Evolutionary conservation across 2,329 filamentous ascomycete species (phyloP), one percentile per base, ranked within the genome.

Genomic region (Salinomyces thailandicus): DNA sequence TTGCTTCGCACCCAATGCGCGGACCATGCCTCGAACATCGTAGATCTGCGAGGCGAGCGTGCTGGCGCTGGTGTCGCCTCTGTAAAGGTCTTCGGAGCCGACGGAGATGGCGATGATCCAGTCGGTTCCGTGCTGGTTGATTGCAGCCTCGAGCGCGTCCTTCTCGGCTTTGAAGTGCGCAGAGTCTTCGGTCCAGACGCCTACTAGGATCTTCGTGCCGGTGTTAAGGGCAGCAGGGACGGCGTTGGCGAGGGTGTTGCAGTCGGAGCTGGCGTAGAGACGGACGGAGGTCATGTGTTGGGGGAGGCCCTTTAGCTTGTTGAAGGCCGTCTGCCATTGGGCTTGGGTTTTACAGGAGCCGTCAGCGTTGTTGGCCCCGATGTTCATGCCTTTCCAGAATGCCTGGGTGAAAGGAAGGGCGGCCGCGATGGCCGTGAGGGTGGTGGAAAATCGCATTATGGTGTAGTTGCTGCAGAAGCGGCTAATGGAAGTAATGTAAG

Each of bases 61-160:
- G 22, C 47, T 51, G 4, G 64, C 61, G 17, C 49, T 48, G 18
- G 62, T 63, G 37, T 69, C 64, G 11, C 55, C 58, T 37, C 78
- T 70, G 68, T 81, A 82, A 27, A 81, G 64, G 50, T 80, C 76
- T 64, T 82, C 78, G 51, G 69, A 75, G 29, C 78, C 78, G 35
- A 81, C 75, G 41, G 72, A 76, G 49, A 80, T 71, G 41, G 74
- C 76, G 29, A 79, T 70, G 47, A 80, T 66, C 55, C 76, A 74
- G 50, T 72, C 68, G 39, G 66, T 53, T 48, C 75, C 76, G 53
- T 72, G 66, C 49, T 63, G 62, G 43, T 62, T 52, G 37, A 81
- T 64, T 14, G 73, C 77, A 38, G 65, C 60, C 51, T 73, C 62
- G 27, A 81, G 63, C 13, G 77, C 77, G 45, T 51, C 64, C 52